phyloP scores from a whole-genome alignment of 345 rosid genomes.

The Mallotus nudiflorus region DNA sequence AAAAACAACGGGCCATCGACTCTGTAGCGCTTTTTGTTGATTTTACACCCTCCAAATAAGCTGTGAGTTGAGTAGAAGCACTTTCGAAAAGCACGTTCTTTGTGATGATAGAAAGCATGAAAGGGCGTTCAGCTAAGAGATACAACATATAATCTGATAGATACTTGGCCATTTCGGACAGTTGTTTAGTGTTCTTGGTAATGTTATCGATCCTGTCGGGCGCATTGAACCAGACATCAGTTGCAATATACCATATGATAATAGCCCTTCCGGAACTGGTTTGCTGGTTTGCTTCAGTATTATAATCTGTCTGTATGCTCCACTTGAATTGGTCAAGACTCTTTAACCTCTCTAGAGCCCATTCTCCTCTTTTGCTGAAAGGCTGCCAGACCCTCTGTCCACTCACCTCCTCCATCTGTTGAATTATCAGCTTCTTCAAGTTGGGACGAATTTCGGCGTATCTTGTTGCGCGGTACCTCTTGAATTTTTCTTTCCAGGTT shows the following conservation, averaged over 20 bases:
- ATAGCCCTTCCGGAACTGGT: constrained; percentile 24
- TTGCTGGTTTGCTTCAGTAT: constrained; percentile 14
- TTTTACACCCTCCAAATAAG: neutral
- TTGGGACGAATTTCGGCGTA: neutral
- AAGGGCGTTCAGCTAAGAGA: constrained; percentile 8
- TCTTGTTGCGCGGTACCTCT: neutral
- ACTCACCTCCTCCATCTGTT: neutral
- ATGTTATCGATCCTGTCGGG: neutral
- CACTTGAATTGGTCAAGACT: neutral
- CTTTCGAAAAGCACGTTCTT: constrained; percentile 5
- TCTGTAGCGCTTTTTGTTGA: too few species aligned
- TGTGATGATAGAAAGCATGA: constrained; percentile 9
- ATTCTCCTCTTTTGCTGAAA: constrained; percentile 23
- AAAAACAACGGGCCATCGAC: neutral
- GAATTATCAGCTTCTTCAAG: constrained; percentile 1
- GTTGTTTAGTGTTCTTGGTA: neutral
- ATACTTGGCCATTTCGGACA: neutral
- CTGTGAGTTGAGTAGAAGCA: neutral
- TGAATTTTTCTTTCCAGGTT: neutral
- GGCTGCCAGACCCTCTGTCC: constrained; percentile 18
- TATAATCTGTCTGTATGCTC: constrained; percentile 17
- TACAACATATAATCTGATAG: constrained; percentile 28
- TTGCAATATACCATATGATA: constrained; percentile 32
- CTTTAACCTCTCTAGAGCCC: neutral
- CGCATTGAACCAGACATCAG: constrained; percentile 8